These are phyloP conservation scores for Olyra latifolia DNA, from an alignment of 176 grass and related monocot species.

Conservation along the genomic window DNA sequence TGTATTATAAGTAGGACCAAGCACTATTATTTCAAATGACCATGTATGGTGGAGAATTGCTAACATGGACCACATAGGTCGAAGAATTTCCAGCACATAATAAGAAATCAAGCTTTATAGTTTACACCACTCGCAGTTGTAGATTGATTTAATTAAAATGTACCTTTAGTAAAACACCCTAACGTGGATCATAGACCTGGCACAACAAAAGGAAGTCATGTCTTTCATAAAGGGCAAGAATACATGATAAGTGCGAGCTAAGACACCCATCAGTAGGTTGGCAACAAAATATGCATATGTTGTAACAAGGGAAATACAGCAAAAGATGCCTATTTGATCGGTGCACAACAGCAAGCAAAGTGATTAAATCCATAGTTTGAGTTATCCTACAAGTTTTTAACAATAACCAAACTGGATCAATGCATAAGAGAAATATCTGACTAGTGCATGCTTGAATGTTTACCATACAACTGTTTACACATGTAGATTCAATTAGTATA, in stretches of 20 bases:
- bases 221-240: not conserved
- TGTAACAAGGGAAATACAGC: not conserved
- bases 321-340: not conserved
- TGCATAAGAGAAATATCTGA: not conserved
- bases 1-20: not conserved
- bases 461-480: not conserved
- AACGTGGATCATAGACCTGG: not conserved
- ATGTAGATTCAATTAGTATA: slow-evolving; percentile 28
- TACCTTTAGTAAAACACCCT: not conserved
- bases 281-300: not conserved
- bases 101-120: not conserved
- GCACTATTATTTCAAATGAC: slow-evolving; percentile 20
- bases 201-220: not conserved
- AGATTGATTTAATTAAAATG: not conserved
- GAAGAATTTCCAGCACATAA: not conserved
- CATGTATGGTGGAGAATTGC: too few relatives aligned
- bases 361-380: not conserved
- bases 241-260: not conserved
- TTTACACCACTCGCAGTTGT: not conserved
- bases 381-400: not conserved
- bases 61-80: not conserved
- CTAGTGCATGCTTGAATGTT: not conserved
- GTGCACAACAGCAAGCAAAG: not conserved
- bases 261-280: not conserved
- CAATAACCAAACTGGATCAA: not conserved